Conservation (phyloP, 73 alveolate species). For the Diophrys appendiculata region DNA sequence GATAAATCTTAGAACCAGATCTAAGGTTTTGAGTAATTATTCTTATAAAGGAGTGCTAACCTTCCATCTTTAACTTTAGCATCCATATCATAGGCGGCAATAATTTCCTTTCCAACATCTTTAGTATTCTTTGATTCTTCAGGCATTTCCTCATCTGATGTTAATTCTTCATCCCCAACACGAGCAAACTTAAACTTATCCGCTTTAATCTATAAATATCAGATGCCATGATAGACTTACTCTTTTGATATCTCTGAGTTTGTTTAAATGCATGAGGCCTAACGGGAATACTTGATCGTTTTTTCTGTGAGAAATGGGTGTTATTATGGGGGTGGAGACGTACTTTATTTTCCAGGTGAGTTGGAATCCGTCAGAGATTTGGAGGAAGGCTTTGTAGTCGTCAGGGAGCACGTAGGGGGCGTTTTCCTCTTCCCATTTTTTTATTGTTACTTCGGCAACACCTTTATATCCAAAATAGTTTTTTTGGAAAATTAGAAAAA, state of each 20-base stretch:
- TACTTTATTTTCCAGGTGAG: slow-evolving; percentile 73
- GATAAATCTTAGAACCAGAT: slow-evolving; percentile 76
- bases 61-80: slow-evolving; percentile 72
- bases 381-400: slow-evolving; percentile 73
- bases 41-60: slow-evolving; percentile 63
- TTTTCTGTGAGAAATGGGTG: slow-evolving; percentile 21
- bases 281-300: slow-evolving; percentile 64
- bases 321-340: background rate
- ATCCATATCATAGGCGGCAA: slow-evolving; percentile 73
- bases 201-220: slow-evolving; percentile 1
- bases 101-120: slow-evolving; percentile 21
- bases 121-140: too few relatives aligned
- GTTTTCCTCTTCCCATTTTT: slow-evolving; percentile 80
- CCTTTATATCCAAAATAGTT: slow-evolving; percentile 19
- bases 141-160: slow-evolving; percentile 39
- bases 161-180: slow-evolving; percentile 65
- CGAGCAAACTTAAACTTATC: slow-evolving; percentile 44
- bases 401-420: slow-evolving; percentile 74
- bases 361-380: slow-evolving; percentile 78
- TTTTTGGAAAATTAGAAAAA: too few relatives aligned
- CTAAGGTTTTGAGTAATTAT: slow-evolving; percentile 58
- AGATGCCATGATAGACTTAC: slow-evolving; percentile 8
- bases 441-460: slow-evolving; percentile 61
- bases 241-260: slow-evolving; percentile 66
- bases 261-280: slow-evolving; percentile 78